These are phyloP conservation scores for Asterophora parasitica DNA, from an alignment of 768 basidiomycete species.

Conservation along the genomic window DNA sequence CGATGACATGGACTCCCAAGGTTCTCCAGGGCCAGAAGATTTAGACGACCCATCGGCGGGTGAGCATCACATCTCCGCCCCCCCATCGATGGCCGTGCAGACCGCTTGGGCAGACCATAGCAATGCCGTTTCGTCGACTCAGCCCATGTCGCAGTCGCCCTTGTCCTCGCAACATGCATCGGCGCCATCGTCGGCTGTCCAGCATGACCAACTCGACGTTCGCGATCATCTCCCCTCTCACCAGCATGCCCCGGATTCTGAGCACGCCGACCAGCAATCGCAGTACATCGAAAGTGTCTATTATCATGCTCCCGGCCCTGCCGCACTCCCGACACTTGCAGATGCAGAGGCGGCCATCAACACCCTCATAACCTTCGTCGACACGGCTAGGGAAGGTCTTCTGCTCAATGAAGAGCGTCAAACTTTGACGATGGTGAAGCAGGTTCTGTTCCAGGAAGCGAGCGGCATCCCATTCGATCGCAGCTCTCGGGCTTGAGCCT, in stretches of 20 bases:
- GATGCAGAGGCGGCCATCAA: slow-evolving; percentile 54
- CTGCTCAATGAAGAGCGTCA: slow-evolving; percentile 31
- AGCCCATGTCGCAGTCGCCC: slow-evolving; percentile 8
- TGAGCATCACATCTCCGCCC: slow-evolving; percentile 7
- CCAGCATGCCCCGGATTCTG: background rate
- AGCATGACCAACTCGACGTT: background rate
- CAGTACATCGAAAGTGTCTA: slow-evolving; percentile 1
- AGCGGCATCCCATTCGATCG: slow-evolving; percentile 22
- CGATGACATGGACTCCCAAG: slow-evolving; percentile 24
- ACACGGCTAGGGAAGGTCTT: slow-evolving; percentile 27
- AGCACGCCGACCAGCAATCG: background rate
- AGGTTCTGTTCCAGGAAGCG: slow-evolving; percentile 45
- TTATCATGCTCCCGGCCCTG: background rate
- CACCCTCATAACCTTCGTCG: slow-evolving; percentile 49
- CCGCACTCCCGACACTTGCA: slow-evolving; percentile 30
- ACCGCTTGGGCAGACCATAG: slow-evolving; percentile 16
- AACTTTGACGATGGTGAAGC: slow-evolving; percentile 44
- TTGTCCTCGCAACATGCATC: slow-evolving; percentile 6
- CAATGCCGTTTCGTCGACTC: slow-evolving; percentile 14
- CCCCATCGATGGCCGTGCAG: slow-evolving; percentile 17
- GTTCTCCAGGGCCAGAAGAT: slow-evolving; percentile 31
- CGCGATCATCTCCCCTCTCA: slow-evolving; percentile 1
- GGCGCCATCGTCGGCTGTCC: background rate
- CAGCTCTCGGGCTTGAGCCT: background rate
- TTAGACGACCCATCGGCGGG: background rate